These are phyloP conservation scores for Geotrichum reessii DNA, from an alignment of 1,139 yeast species.

Conservation along the genomic window DNA sequence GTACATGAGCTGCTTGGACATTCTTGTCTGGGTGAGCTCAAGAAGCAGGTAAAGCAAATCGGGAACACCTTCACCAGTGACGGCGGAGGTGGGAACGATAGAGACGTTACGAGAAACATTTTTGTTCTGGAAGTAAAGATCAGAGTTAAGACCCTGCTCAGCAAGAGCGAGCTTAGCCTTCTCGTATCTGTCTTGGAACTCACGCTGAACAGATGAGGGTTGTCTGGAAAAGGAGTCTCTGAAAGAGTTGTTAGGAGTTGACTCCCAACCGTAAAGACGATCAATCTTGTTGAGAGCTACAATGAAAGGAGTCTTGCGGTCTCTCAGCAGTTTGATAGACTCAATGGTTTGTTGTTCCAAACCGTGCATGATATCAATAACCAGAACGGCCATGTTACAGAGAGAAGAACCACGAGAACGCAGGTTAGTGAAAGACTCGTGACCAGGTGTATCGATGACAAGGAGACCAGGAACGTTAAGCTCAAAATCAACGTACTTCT, in stretches of 20 bases:
- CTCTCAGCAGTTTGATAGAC: slow-evolving; percentile 84
- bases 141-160: slow-evolving; percentile 98
- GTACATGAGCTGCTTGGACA: slow-evolving; percentile 98
- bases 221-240: slow-evolving; percentile 88
- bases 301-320: slow-evolving; percentile 94
- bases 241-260: slow-evolving; percentile 86
- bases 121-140: slow-evolving; percentile 89
- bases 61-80: slow-evolving; percentile 99
- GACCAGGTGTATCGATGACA: slow-evolving; percentile 98
- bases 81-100: slow-evolving; percentile 96
- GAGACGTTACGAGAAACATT: slow-evolving; percentile 91
- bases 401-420: slow-evolving; percentile 98
- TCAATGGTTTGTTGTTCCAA: slow-evolving; percentile 95
- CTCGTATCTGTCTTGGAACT: slow-evolving; percentile 81
- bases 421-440: slow-evolving; percentile 96
- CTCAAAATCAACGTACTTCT: slow-evolving; percentile 66
- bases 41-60: slow-evolving; percentile 93
- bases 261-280: slow-evolving; percentile 92
- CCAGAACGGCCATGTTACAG: slow-evolving; percentile 98
- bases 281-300: slow-evolving; percentile 97
- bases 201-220: slow-evolving; percentile 77
- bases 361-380: slow-evolving; percentile 98
- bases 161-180: slow-evolving; percentile 87
- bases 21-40: slow-evolving; percentile 95
- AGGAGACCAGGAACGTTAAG: slow-evolving; percentile 96